Evolutionary conservation across 1,284 basidiomycete genomes (phyloP), one percentile per base, ranked within the genome.

Genomic region (Moesziomyces sp.): DNA sequence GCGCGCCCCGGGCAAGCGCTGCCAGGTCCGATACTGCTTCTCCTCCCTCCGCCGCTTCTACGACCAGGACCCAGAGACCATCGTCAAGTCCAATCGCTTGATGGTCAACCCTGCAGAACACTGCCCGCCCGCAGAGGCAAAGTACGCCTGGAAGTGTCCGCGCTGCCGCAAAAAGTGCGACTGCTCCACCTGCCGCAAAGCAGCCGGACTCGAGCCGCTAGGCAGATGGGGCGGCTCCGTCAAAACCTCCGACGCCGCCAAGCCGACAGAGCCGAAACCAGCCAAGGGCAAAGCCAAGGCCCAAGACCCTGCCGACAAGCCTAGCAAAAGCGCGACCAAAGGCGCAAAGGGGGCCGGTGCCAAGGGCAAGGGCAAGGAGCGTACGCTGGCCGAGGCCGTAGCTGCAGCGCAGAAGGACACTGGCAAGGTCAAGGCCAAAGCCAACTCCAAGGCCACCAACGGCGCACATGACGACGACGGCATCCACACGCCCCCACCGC

Each of bases 131-230:
- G 26, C 55, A 19, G 72, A 74, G 54, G 51, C 72, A 23, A 74
- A 70, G 38, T 74, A 74, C 33, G 72, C 72, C 18, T 74, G 65
- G 65, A 74, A 74, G 52, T 74, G 72, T 49, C 72, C 72, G 18
- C 52, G 59, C 30, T 74, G 72, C 43, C 61, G 67, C 19, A 58
- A 55, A 42, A 70, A 57, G 30, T 74, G 72, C 21, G 49, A 21
- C 14, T 74, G 72, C 50, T 64, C 66, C 3, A 53, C 50, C 21
- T 74, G 72, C 42, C 66, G 72, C 40, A 70, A 65, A 54, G 58
- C 61, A 0, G 43, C 35, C 5, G 66, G 66, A 18, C 66, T 70
- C 28, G 55, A 58, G 42, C 71, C 65, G 13, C 46, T 69, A 0
- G 71, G 63, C 21, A 61, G 47, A 24, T 66, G 59, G 49, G 42